Conservation (phyloP, 2,329 filamentous ascomycete genomes). For the Ceratocystis destructans region DNA sequence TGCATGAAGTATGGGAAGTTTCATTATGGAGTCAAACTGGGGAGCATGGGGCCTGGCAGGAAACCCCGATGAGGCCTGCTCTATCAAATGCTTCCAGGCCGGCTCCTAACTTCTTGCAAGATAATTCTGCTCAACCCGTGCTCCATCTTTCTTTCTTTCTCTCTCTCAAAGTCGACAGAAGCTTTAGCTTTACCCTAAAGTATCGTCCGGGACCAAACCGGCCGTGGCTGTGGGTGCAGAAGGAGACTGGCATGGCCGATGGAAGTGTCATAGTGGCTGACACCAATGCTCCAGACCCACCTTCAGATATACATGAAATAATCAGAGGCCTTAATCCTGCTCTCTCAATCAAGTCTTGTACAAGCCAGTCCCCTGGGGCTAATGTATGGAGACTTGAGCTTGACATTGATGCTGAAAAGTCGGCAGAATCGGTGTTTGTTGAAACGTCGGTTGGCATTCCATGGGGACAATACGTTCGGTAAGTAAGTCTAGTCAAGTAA, state of each 20-base stretch:
- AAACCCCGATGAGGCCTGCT: constrained; percentile 30
- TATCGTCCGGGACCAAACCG: constrained; percentile 41
- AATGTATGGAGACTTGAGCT: constrained; percentile 56
- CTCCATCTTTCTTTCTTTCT: constrained; percentile 15
- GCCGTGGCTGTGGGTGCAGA: constrained; percentile 57
- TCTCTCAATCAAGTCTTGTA: constrained; percentile 39
- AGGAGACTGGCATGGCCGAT: constrained; percentile 49
- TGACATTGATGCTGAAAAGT: constrained; percentile 41
- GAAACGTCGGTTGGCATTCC: constrained; percentile 49
- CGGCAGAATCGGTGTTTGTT: constrained; percentile 43
- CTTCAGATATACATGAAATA: constrained; percentile 38
- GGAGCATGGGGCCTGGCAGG: constrained; percentile 39
- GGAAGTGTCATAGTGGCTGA: constrained; percentile 44
- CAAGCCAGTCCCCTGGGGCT: constrained; percentile 54
- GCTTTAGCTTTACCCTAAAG: constrained; percentile 50
- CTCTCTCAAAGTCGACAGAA: not conserved
- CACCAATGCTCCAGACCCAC: constrained; percentile 23
- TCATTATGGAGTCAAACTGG: constrained; percentile 52
- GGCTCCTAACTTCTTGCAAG: not conserved
- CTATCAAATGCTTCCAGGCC: constrained; percentile 12
- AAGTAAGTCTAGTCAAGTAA: constrained; percentile 29
- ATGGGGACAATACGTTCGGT: constrained; percentile 36
- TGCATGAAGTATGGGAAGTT: constrained; percentile 52
- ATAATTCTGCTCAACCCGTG: not conserved
- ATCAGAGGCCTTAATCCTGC: constrained; percentile 44